Conservation (phyloP, 495 filamentous ascomycete species). For the Penicillium waksmanii region DNA sequence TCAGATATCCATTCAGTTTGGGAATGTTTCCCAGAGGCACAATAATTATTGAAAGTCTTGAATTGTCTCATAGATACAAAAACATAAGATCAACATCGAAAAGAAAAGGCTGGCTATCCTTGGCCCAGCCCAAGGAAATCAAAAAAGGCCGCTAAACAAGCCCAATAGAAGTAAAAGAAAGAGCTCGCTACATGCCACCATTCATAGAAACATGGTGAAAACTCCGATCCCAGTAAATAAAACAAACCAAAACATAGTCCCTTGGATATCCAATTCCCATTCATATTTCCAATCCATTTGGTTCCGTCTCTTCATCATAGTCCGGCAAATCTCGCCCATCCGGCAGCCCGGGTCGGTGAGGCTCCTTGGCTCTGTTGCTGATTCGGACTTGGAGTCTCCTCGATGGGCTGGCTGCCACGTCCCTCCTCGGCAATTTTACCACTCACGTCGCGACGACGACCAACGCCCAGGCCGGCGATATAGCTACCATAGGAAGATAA, state of each 20-base stretch:
- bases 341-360: slow-evolving; percentile 40
- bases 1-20: too few relatives aligned
- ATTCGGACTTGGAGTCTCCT: slow-evolving; percentile 16
- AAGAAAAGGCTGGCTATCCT: not conserved
- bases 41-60: too few relatives aligned
- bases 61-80: not conserved
- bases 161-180: slow-evolving; percentile 11
- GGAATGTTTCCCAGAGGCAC: too few relatives aligned
- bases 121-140: not conserved
- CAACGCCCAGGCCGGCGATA: slow-evolving; percentile 53
- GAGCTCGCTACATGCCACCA: slow-evolving; percentile 28
- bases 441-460: slow-evolving; percentile 69
- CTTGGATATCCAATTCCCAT: slow-evolving; percentile 1
- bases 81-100: slow-evolving; percentile 5
- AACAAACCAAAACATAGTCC: slow-evolving; percentile 12
- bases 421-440: slow-evolving; percentile 89
- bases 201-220: slow-evolving; percentile 22
- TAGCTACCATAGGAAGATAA: slow-evolving; percentile 61
- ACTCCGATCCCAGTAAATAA: slow-evolving; percentile 21
- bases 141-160: not conserved
- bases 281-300: not conserved
- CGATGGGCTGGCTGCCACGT: slow-evolving; percentile 46
- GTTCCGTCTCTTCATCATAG: slow-evolving; percentile 30
- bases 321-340: slow-evolving; percentile 53
- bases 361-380: slow-evolving; percentile 15